Percentiles rank a stretch among this genome's conserved stretches.
Conservation (phyloP, 1,139 yeast genomes). For the Hansenula sp. region DNA sequence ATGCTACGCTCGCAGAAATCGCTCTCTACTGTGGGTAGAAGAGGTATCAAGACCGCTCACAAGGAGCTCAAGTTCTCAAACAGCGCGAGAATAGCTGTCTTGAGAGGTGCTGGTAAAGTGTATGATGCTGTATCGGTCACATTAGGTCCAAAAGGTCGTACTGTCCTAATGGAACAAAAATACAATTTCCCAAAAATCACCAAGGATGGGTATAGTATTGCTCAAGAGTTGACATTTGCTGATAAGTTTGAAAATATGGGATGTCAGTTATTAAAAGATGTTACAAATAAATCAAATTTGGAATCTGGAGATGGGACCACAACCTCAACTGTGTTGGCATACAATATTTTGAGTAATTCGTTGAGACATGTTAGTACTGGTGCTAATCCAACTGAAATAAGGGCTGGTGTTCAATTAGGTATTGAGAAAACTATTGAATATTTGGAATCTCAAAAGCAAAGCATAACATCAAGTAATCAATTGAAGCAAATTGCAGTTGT, state of each 20-base stretch:
- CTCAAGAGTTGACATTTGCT: conserved; percentile 14
- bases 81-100: conserved; percentile 18
- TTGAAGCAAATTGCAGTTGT: conserved; percentile 21
- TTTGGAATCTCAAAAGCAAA: conserved; percentile 15
- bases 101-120: conserved; percentile 21
- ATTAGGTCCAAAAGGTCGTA: conserved; percentile 23
- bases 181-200: conserved; percentile 23
- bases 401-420: conserved; percentile 19
- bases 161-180: conserved; percentile 21
- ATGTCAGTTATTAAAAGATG: conserved; percentile 19
- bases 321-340: conserved; percentile 22
- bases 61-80: conserved; percentile 20
- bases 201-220: conserved; percentile 23
- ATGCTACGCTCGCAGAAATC: neutral
- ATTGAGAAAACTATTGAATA: conserved; percentile 13
- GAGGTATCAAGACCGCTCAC: conserved; percentile 17
- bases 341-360: conserved; percentile 17
- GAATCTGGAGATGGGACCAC: conserved; percentile 26
- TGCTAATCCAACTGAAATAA: conserved; percentile 19
- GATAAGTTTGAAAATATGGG: conserved; percentile 21
- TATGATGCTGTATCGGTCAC: conserved; percentile 22
- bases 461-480: conserved; percentile 17
- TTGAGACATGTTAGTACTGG: conserved; percentile 21
- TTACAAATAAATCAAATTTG: conserved; percentile 18
- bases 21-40: neutral